phyloP scores from a whole-genome alignment of 1,284 basidiomycete species.

The Grifola frondosa region DNA sequence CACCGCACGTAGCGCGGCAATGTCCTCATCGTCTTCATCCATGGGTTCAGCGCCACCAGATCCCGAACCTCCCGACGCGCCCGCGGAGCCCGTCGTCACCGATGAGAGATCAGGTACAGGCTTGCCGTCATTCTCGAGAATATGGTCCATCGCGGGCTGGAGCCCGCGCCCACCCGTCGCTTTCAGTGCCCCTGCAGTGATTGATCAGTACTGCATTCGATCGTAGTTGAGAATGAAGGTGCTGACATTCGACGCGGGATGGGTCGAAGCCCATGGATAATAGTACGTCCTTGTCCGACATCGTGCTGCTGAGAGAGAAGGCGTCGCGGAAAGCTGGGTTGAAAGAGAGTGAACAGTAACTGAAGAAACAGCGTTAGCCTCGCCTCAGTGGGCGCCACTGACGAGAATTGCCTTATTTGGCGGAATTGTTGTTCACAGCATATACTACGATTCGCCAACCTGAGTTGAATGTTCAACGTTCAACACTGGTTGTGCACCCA shows the following conservation, averaged over 20 bases:
- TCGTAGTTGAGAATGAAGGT: background rate
- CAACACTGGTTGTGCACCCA: too few relatives aligned
- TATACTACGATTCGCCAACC: too few relatives aligned
- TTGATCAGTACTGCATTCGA: conserved; percentile 4
- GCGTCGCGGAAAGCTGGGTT: background rate
- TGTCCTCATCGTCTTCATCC: conserved; percentile 72
- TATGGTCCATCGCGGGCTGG: conserved; percentile 87
- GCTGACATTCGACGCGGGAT: conserved; percentile 81
- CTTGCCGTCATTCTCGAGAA: conserved; percentile 76
- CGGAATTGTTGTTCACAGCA: too few relatives aligned
- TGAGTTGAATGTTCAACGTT: too few relatives aligned
- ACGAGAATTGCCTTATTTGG: too few relatives aligned
- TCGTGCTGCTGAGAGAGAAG: conserved; percentile 21
- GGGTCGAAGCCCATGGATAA: conserved; percentile 85
- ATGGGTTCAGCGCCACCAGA: conserved; percentile 39
- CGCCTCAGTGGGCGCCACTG: too few relatives aligned
- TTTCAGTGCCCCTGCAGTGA: conserved; percentile 73
- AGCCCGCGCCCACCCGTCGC: conserved; percentile 78
- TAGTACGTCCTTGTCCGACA: conserved; percentile 79
- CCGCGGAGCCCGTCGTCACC: conserved; percentile 26
- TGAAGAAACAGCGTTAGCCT: too few relatives aligned
- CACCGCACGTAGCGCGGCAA: conserved; percentile 57
- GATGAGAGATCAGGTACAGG: conserved; percentile 64
- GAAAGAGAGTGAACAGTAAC: background rate
- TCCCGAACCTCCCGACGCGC: conserved; percentile 14